Evolutionary conservation across 805 yeast genomes (phyloP).

Genomic region (Candida palmyrensis): DNA sequence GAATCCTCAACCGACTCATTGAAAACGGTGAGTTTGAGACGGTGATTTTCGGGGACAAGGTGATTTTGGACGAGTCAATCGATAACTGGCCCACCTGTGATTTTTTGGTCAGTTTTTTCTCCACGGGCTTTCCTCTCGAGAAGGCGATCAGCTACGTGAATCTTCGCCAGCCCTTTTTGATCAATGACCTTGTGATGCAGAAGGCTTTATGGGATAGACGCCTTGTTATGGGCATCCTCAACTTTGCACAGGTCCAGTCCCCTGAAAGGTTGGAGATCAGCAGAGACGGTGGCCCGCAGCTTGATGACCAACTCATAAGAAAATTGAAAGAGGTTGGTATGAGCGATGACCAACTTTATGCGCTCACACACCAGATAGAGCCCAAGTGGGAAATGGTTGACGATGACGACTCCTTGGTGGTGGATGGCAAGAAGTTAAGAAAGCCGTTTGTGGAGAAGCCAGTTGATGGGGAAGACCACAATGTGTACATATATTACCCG

Average conservation of each 20-base stretch:
- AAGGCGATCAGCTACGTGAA: slow-evolving; percentile 91
- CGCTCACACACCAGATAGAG: slow-evolving; percentile 63
- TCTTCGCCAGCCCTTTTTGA: slow-evolving; percentile 80
- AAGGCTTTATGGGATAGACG: slow-evolving; percentile 98
- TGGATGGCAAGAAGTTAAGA: slow-evolving; percentile 62
- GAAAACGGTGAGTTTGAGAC: slow-evolving; percentile 96
- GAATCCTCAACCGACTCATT: slow-evolving; percentile 79
- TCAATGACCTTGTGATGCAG: slow-evolving; percentile 88
- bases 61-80: slow-evolving; percentile 84
- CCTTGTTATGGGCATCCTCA: slow-evolving; percentile 71
- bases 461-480: slow-evolving; percentile 98
- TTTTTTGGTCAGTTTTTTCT: slow-evolving; percentile 85
- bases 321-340: slow-evolving; percentile 43
- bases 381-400: slow-evolving; percentile 86
- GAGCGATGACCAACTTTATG: slow-evolving; percentile 42
- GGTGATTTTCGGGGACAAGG: slow-evolving; percentile 95
- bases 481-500: slow-evolving; percentile 88
- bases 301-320: slow-evolving; percentile 48
- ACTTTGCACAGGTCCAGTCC: slow-evolving; percentile 81
- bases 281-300: slow-evolving; percentile 94
- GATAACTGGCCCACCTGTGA: slow-evolving; percentile 99
- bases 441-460: slow-evolving; percentile 99
- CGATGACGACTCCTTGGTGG: slow-evolving; percentile 78
- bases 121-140: slow-evolving; percentile 94
- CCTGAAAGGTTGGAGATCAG: slow-evolving; percentile 85